These are phyloP conservation scores for Cladosporium sp. DNA, from an alignment of 2,329 filamentous ascomycete genomes.

Conservation along the genomic window DNA sequence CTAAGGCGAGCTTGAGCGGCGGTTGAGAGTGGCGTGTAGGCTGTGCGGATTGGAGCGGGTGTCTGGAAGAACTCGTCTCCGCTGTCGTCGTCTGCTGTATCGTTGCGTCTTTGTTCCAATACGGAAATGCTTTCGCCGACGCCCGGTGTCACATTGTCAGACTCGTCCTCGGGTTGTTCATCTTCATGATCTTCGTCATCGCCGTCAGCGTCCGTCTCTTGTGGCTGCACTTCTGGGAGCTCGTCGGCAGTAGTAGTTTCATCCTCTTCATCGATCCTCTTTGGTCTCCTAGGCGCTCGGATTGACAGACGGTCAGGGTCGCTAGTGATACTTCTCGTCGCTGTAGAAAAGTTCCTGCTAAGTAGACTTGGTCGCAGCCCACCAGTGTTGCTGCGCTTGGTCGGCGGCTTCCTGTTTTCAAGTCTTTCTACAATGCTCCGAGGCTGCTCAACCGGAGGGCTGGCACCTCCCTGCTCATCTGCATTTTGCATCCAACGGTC, in stretches of 20 bases:
- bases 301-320: slow-evolving; percentile 47
- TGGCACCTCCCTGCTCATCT: slow-evolving; percentile 50
- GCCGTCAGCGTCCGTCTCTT: slow-evolving; percentile 76
- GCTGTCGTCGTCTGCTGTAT: slow-evolving; percentile 18
- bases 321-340: slow-evolving; percentile 52
- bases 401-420: slow-evolving; percentile 50
- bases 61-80: slow-evolving; percentile 41
- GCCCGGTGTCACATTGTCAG: slow-evolving; percentile 43
- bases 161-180: slow-evolving; percentile 40
- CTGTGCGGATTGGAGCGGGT: slow-evolving; percentile 31
- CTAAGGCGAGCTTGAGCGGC: slow-evolving; percentile 23
- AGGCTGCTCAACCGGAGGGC: slow-evolving; percentile 58
- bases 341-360: slow-evolving; percentile 46
- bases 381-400: slow-evolving; percentile 48
- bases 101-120: slow-evolving; percentile 26
- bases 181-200: slow-evolving; percentile 81
- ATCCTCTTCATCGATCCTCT: slow-evolving; percentile 45
- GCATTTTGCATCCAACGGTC: slow-evolving; percentile 82
- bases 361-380: slow-evolving; percentile 25
- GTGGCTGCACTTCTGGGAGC: slow-evolving; percentile 43
- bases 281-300: slow-evolving; percentile 35
- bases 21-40: slow-evolving; percentile 23
- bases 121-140: slow-evolving; percentile 30
- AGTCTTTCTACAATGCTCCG: slow-evolving; percentile 55
- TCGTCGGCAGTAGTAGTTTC: slow-evolving; percentile 31